These are phyloP conservation scores for Sungouiozyma ichnusensis DNA, from an alignment of 805 yeast species.

Conservation along the genomic window DNA sequence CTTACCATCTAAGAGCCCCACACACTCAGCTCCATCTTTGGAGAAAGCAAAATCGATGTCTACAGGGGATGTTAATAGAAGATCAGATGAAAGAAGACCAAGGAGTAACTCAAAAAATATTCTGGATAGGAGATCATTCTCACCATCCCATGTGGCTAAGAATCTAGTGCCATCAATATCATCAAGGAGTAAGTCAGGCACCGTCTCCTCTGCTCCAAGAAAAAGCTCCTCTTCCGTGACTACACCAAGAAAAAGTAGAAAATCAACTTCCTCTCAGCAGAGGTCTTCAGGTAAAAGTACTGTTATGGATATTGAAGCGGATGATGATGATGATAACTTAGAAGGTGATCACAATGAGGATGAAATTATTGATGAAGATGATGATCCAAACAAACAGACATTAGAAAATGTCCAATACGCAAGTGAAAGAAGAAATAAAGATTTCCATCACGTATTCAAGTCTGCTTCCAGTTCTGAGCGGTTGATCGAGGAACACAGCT, in stretches of 20 bases:
- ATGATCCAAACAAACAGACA: background rate
- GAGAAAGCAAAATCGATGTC: background rate
- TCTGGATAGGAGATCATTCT: constrained; percentile 16
- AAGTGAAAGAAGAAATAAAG: constrained; percentile 41
- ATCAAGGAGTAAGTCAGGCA: background rate
- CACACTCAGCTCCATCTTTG: background rate
- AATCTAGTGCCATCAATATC: background rate
- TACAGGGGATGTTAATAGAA: background rate
- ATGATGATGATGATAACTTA: constrained; percentile 1
- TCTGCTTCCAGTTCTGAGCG: constrained; percentile 30
- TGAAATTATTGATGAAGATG: background rate
- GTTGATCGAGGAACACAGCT: constrained; percentile 50
- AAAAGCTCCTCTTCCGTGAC: background rate
- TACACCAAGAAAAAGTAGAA: background rate
- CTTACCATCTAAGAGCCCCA: background rate
- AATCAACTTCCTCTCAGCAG: background rate
- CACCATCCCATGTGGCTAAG: constrained; percentile 11
- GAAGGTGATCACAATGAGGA: too few species aligned
- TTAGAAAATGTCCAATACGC: constrained; percentile 27
- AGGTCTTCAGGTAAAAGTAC: background rate
- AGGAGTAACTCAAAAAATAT: constrained; percentile 1
- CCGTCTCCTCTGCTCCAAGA: background rate
- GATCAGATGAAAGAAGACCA: constrained; percentile 1
- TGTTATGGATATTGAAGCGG: background rate
- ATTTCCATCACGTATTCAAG: constrained; percentile 50